Base-by-base conservation (phyloP, 2,329 filamentous ascomycete species). In the Fusarium annulatum region DNA sequence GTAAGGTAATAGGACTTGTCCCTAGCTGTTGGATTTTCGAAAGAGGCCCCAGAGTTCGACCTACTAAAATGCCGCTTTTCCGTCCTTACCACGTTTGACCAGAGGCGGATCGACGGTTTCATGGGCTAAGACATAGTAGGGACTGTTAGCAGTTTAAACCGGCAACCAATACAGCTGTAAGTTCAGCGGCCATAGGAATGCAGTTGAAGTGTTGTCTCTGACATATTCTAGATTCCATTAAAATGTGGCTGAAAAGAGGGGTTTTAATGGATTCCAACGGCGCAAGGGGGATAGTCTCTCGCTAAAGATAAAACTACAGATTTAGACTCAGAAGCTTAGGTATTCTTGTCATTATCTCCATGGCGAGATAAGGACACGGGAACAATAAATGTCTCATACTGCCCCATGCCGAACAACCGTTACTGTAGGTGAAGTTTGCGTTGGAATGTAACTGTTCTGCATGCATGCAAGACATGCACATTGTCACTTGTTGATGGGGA, bases 11-110 rank as follows among this genome's bases (percentile, higher is more conserved):
- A 41, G 39, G 21, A n/a, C 7, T 6, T 41, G 21, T 41, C 9
- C 12, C 39, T n/a, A 1, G 4, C 5, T 28, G 5, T 26, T 3
- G 0, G 10, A 28, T 21, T 10, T 12, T 26, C 5, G 7, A 45
- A 12, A 15, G 12, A 41, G 38, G 38, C 38, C 18, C 38, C 2
- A 39, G 38, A 39, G 9, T 5, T 39, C 12, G 18, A 10, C 7
- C 9, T 7, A 10, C 18, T 19, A 19, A 39, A 39, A 39, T 45
- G 43, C 43, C 43, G 43, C 6, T 45, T 19, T 45, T 19, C 43
- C 18, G 23, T 45, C 4, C 5, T 45, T 9, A 1, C 10, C 0
- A 10, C 42, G n/a, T 16, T 45, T 45, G n/a, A 12, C 42, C 10
- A 26, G 12, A 45, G 16, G 5, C 16, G 42, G 16, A 18, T 26